phyloP scores from a whole-genome alignment of 2,329 filamentous ascomycete genomes.

The Venturia asperata region DNA sequence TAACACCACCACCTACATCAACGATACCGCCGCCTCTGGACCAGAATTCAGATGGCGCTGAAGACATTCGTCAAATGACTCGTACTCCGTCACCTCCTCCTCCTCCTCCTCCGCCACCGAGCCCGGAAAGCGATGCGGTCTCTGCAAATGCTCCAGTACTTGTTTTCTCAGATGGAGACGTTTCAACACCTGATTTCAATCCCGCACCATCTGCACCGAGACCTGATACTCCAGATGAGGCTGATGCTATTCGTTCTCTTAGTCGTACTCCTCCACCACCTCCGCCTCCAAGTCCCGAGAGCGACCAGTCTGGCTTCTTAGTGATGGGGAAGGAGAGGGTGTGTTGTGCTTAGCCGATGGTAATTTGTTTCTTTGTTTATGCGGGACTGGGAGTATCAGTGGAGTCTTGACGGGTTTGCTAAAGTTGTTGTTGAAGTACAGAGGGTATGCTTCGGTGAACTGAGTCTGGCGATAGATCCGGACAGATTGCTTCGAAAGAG shows the following conservation, averaged over 20 bases:
- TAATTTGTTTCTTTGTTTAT: not conserved
- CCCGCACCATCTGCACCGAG: no score
- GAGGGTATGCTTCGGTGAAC: not conserved
- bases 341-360: not conserved
- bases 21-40: no score
- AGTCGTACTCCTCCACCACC: not conserved
- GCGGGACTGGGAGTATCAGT: not conserved
- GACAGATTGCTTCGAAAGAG: not conserved
- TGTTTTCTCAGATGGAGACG: no score
- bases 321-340: not conserved
- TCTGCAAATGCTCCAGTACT: no score
- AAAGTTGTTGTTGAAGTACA: not conserved
- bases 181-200: no score
- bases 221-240: not conserved
- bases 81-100: not conserved
- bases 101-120: not conserved
- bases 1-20: not conserved
- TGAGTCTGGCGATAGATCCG: not conserved
- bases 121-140: not conserved
- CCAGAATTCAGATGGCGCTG: not conserved
- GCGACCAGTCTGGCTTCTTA: not conserved
- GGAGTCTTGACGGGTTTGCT: not conserved
- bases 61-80: not conserved
- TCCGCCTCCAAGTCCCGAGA: not conserved
- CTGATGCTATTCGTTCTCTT: not conserved